Evolutionary conservation across 1,284 basidiomycete species (phyloP).

Genomic region (Fistulina hepatica): DNA sequence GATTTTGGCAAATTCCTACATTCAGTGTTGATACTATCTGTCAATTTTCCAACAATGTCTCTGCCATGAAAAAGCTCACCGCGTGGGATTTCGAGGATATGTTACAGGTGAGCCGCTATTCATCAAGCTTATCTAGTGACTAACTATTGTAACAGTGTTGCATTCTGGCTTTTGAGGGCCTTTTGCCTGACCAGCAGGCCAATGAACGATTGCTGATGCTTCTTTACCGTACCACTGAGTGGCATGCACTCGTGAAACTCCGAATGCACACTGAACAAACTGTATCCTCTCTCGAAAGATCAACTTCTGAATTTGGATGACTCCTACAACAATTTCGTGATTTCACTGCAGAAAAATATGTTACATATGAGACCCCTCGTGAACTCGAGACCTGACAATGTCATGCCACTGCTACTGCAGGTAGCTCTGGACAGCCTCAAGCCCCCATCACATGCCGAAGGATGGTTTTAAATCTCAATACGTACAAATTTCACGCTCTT

Average conservation of each 20-base stretch:
- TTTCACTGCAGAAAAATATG: constrained; percentile 14
- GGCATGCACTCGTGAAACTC: constrained; percentile 29
- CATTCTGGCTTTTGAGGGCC: constrained; percentile 28
- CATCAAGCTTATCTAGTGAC: not conserved
- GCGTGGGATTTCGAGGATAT: constrained; percentile 28
- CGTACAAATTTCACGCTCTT: constrained; percentile 15
- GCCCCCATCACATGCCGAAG: constrained; percentile 2
- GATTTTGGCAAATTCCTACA: constrained; percentile 19
- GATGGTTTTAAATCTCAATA: constrained; percentile 11
- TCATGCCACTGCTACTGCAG: constrained; percentile 4
- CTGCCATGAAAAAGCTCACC: constrained; percentile 26
- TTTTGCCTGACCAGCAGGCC: constrained; percentile 21
- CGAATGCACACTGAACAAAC: constrained; percentile 24
- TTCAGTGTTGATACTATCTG: constrained; percentile 25
- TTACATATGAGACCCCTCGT: constrained; percentile 20
- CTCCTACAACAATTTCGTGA: constrained; percentile 20
- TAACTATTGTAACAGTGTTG: constrained; percentile 21
- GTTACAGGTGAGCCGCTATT: constrained; percentile 21
- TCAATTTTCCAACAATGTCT: constrained; percentile 21
- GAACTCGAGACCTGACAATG: constrained; percentile 19
- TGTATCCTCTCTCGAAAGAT: constrained; percentile 14
- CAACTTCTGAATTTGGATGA: constrained; percentile 18
- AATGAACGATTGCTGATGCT: constrained; percentile 21
- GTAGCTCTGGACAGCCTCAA: not conserved
- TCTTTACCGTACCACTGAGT: constrained; percentile 20